Base-by-base conservation (phyloP, 768 basidiomycete species). In the Hysterangium stoloniferum region DNA sequence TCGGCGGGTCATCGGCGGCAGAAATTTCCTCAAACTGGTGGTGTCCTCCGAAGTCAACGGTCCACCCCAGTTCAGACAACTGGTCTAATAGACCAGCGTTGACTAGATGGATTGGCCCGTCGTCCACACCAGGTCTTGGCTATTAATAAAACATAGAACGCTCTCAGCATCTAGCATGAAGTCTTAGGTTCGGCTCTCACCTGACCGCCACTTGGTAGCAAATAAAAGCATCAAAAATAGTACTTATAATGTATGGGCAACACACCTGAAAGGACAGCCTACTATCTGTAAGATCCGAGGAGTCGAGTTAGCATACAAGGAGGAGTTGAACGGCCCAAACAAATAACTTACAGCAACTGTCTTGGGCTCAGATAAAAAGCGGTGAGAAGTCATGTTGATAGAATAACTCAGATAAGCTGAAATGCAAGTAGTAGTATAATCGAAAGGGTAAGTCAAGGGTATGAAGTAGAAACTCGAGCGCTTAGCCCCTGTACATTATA, bases 241-340 rank as follows among this genome's bases (percentile, higher is more conserved):
- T 45, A 43, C 45, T 55, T n/a, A 32, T 31, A 46, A 40, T 45
- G 34, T 25, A 15, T 31, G 37, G 53, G 48, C 52, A 40, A 32
- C 79, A 64, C 60, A 90, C 92, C 87, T 91, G 76, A 96, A 96
- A 13, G 94, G 94, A 69, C 93, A 96, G 24, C 90, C 92, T 25
- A 98, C 83, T 59, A 98, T 87, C 85, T 93, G 54, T 32, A 42
- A 32, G 32, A 48, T 27, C 28, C 38, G 53, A 52, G 42, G 61
- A 46, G 59, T 20, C 17, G 34, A 45, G 24, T 20, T 37, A 25
- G 52, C 20, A 28, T 34, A 13, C 33, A 52, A 41, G 33, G 27
- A 42, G 5, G 28, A 42, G 24, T n/a, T 24, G 46, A 44, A 48
- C 12, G 25, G 47, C 25, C 29, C 36, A 38, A 42, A 36, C 11